These are phyloP conservation scores for Fremontodendron californicum DNA, from an alignment of 345 rosid species.

Conservation along the genomic window DNA sequence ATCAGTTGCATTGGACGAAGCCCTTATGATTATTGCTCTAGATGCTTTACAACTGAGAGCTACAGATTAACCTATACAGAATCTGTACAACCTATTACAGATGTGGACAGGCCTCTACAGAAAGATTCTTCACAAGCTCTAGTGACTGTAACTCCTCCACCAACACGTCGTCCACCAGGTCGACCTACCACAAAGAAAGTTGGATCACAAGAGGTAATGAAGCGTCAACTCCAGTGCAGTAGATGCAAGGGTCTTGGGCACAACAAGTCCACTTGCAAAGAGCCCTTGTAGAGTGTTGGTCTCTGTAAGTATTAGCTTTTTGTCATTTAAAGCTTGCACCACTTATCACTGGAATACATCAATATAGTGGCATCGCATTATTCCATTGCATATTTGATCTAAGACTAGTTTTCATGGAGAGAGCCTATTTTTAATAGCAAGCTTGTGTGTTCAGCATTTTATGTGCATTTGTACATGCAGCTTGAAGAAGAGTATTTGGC, in stretches of 20 bases:
- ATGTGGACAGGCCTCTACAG: constrained; percentile 39
- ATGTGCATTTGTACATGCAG: neutral
- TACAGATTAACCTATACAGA: constrained; percentile 67
- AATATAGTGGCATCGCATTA: neutral
- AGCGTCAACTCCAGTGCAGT: constrained; percentile 93
- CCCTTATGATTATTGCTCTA: constrained; percentile 68
- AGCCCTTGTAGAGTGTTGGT: constrained; percentile 40
- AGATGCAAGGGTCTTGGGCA: constrained; percentile 96
- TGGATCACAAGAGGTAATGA: constrained; percentile 56
- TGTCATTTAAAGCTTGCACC: neutral
- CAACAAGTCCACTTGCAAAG: constrained; percentile 96
- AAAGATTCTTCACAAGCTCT: constrained; percentile 44
- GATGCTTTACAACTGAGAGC: constrained; percentile 63
- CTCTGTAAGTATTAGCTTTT: constrained; percentile 23
- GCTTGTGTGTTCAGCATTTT: neutral
- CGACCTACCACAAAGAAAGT: constrained; percentile 71
- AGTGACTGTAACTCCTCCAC: constrained; percentile 83
- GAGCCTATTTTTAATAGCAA: neutral
- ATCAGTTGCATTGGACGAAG: constrained; percentile 50
- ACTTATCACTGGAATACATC: neutral
- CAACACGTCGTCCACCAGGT: constrained; percentile 77
- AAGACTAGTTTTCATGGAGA: neutral
- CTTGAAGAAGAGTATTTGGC: neutral
- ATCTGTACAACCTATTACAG: constrained; percentile 60
- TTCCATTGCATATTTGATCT: neutral